phyloP scores from a whole-genome alignment of 2,329 filamentous ascomycete species.

The Grosmannia penicillata region DNA sequence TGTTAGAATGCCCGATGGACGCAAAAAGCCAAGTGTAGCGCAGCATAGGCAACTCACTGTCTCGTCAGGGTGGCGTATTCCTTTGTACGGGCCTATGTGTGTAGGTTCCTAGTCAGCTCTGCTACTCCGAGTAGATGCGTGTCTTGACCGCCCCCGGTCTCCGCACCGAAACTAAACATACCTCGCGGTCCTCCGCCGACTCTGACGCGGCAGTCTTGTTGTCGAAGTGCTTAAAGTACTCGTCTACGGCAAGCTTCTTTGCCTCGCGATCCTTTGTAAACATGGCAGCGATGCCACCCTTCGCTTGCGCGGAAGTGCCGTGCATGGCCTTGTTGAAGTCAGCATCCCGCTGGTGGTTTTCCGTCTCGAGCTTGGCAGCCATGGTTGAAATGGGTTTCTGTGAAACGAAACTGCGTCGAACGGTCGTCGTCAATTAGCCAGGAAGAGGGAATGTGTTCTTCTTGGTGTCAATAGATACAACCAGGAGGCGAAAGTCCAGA shows the following conservation, averaged over 20 bases:
- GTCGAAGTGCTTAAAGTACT: slow-evolving; percentile 83
- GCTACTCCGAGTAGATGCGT: neutral
- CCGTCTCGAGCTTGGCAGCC: slow-evolving; percentile 47
- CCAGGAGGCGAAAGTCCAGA: neutral
- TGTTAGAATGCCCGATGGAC: neutral
- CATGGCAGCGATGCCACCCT: slow-evolving; percentile 70
- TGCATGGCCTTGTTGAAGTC: slow-evolving; percentile 85
- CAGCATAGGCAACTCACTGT: slow-evolving; percentile 39
- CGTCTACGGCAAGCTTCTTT: slow-evolving; percentile 52
- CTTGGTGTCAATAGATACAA: too few species aligned
- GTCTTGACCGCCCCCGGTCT: neutral
- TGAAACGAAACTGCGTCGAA: too few species aligned
- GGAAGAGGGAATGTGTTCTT: too few species aligned
- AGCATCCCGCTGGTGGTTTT: slow-evolving; percentile 76
- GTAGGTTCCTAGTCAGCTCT: neutral
- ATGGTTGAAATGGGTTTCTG: slow-evolving; percentile 1
- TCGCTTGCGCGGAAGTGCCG: slow-evolving; percentile 50
- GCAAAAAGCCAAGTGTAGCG: neutral
- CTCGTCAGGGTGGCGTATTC: slow-evolving; percentile 89
- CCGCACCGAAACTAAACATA: slow-evolving; percentile 18
- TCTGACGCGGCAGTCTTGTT: slow-evolving; percentile 60
- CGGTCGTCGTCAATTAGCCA: too few species aligned
- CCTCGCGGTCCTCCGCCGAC: slow-evolving; percentile 69
- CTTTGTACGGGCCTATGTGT: slow-evolving; percentile 53
- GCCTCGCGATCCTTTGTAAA: slow-evolving; percentile 56